Conservation (phyloP, 2,329 filamentous ascomycete species). For the Alternaria postmessia region DNA sequence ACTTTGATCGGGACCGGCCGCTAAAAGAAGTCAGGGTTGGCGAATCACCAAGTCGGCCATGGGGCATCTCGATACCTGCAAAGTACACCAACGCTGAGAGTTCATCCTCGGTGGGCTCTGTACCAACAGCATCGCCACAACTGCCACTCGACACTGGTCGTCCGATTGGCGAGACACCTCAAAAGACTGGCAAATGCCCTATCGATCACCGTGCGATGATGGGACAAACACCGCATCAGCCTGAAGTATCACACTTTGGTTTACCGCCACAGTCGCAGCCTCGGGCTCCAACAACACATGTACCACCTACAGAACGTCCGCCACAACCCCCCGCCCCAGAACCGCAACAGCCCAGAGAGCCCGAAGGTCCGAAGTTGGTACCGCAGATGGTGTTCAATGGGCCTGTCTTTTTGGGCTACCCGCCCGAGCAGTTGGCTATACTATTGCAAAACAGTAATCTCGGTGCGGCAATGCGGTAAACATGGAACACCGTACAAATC, state of each 20-base stretch:
- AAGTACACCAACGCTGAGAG: conserved; percentile 54
- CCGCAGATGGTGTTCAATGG: conserved; percentile 89
- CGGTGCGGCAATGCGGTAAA: conserved; percentile 40
- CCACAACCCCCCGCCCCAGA: conserved; percentile 15
- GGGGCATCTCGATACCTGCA: conserved; percentile 86
- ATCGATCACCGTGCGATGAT: conserved; percentile 46
- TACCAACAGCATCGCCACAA: conserved; percentile 56
- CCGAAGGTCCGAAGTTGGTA: conserved; percentile 30
- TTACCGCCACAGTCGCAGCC: conserved; percentile 24
- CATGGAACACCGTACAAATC: conserved; percentile 1
- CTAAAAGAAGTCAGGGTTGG: conserved; percentile 91
- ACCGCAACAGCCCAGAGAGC: conserved; percentile 15
- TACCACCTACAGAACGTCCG: conserved; percentile 15
- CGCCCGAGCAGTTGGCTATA: conserved; percentile 47
- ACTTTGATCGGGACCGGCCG: conserved; percentile 85
- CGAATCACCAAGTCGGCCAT: conserved; percentile 90
- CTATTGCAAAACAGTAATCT: conserved; percentile 49
- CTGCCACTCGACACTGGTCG: conserved; percentile 59
- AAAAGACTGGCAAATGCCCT: conserved; percentile 46
- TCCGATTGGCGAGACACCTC: conserved; percentile 35
- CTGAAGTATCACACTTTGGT: conserved; percentile 9
- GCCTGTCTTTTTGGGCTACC: conserved; percentile 91
- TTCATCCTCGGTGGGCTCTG: conserved; percentile 50
- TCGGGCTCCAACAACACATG: conserved; percentile 19
- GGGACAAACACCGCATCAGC: conserved; percentile 23